A percentile compares a stretch with the other conserved stretches of the same genome.
Evolutionary conservation across 2,329 filamentous ascomycete genomes (phyloP).

Genomic region (Rhinocladiella similis): DNA sequence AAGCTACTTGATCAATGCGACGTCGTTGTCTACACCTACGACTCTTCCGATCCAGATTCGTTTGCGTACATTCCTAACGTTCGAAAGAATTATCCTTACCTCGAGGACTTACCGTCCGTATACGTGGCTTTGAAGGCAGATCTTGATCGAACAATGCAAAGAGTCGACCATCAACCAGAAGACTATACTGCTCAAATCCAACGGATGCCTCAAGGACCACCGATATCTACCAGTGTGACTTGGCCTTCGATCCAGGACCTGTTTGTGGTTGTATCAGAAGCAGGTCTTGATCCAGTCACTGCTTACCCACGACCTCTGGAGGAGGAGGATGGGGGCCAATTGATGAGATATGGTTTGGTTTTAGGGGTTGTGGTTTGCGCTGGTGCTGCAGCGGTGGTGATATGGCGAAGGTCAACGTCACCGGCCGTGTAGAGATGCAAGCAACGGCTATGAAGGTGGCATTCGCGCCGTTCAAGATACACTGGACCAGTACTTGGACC

Average conservation of each 20-base stretch:
- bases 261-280: slow-evolving; percentile 88
- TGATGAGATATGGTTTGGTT: slow-evolving; percentile 82
- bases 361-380: slow-evolving; percentile 68
- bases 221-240: slow-evolving; percentile 89
- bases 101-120: slow-evolving; percentile 86
- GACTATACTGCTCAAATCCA: slow-evolving; percentile 81
- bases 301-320: slow-evolving; percentile 90
- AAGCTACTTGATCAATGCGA: slow-evolving; percentile 87
- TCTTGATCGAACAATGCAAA: slow-evolving; percentile 93
- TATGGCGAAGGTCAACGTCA: slow-evolving; percentile 54
- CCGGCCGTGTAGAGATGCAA: not conserved
- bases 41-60: slow-evolving; percentile 93
- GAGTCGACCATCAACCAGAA: slow-evolving; percentile 86
- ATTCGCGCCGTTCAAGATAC: too few species aligned
- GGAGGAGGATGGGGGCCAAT: slow-evolving; percentile 61
- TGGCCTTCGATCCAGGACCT: slow-evolving; percentile 94
- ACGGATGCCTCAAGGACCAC: slow-evolving; percentile 69
- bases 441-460: too few species aligned
- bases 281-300: slow-evolving; percentile 82
- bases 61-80: slow-evolving; percentile 88
- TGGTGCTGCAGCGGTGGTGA: slow-evolving; percentile 58
- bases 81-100: slow-evolving; percentile 73
- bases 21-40: slow-evolving; percentile 91
- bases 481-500: too few species aligned
- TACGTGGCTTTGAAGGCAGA: slow-evolving; percentile 95